A percentile compares a stretch with the other conserved stretches of the same genome.
These are phyloP conservation scores for Russula sp. DNA, from an alignment of 768 basidiomycete genomes.

Conservation along the genomic window DNA sequence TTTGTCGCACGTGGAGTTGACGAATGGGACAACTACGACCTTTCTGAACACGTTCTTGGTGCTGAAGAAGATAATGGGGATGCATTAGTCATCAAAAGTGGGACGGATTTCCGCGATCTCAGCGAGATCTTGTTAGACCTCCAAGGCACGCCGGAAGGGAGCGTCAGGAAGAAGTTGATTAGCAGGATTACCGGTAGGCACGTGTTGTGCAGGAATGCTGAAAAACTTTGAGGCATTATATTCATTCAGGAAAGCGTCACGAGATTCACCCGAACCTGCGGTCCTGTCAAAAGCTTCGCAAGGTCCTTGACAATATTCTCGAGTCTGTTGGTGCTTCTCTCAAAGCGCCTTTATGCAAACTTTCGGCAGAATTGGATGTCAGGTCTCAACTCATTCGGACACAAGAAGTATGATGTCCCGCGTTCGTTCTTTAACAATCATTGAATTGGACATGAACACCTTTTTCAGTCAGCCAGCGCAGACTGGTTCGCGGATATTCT, in stretches of 20 bases:
- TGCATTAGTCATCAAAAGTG: slow-evolving; percentile 74
- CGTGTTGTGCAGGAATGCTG: not conserved
- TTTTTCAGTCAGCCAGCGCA: slow-evolving; percentile 52
- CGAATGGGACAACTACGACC: slow-evolving; percentile 62
- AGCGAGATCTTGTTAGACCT: slow-evolving; percentile 69
- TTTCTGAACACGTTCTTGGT: slow-evolving; percentile 47
- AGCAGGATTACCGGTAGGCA: slow-evolving; percentile 50
- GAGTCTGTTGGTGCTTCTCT: slow-evolving; percentile 63
- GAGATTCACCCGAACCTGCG: slow-evolving; percentile 50
- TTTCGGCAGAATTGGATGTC: slow-evolving; percentile 61
- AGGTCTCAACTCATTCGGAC: slow-evolving; percentile 71
- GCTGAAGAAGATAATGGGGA: slow-evolving; percentile 69
- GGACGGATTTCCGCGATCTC: slow-evolving; percentile 84
- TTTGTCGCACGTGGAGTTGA: slow-evolving; percentile 61
- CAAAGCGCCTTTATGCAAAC: slow-evolving; percentile 70
- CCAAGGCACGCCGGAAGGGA: slow-evolving; percentile 50
- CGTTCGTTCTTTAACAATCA: not conserved
- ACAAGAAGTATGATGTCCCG: slow-evolving; percentile 46
- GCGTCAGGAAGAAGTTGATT: slow-evolving; percentile 61
- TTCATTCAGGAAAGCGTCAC: slow-evolving; percentile 57
- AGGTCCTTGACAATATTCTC: slow-evolving; percentile 57
- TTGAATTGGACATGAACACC: not conserved
- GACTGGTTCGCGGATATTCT: slow-evolving; percentile 88
- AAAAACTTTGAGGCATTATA: not conserved
- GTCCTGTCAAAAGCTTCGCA: slow-evolving; percentile 40